Base-by-base conservation (phyloP, 2,329 filamentous ascomycete genomes). In the Lachnellula subtilissima region DNA sequence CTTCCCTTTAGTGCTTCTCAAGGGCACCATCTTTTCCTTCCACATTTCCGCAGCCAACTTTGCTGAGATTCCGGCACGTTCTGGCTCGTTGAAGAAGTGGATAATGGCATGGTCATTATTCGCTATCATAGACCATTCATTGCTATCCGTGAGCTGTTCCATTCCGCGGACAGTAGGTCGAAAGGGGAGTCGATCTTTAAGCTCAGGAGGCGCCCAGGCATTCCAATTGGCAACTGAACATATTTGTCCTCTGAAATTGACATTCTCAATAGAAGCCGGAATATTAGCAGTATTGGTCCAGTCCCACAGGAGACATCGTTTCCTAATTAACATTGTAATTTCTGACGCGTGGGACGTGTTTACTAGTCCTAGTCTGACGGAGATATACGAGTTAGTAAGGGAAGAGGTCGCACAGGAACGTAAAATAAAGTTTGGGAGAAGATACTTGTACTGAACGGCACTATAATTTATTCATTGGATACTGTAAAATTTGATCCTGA, bases 71-170 rank as follows among this genome's bases (percentile, higher is more conserved):
- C 69, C 69, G 49, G 66, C 64, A 35, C 73, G 69, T 56, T 78
- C 74, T 6, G 75, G 75, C 64, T 77, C 75, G 61, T 77, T 77
- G 70, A 76, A 73, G 60, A 72, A 77, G 57, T 76, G 73, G 11
- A 77, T 68, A 35, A 76, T 68, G 4, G 64, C 56, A 40, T 63
- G 58, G 12, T 70, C 63, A 36, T 66, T 65, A 54, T 62, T 65
- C 25, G 62, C 53, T 56, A 70, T 62, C 39, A 60, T 66, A 14
- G 63, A 56, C 73, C 74, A 77, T 43, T 75, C 73, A 35, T 72
- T 66, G 48, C 72, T 69, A 36, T 63, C 62, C 22, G 73, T 68
- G 56, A 72, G 69, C 19, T 67, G 69, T 23, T 69, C 64, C 32
- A 70, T 69, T 51, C 73, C 52, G 15, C 56, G 75, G 35, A 76